Conservation (phyloP, 106 monocot species). For the Amphibolis antarctica region DNA sequence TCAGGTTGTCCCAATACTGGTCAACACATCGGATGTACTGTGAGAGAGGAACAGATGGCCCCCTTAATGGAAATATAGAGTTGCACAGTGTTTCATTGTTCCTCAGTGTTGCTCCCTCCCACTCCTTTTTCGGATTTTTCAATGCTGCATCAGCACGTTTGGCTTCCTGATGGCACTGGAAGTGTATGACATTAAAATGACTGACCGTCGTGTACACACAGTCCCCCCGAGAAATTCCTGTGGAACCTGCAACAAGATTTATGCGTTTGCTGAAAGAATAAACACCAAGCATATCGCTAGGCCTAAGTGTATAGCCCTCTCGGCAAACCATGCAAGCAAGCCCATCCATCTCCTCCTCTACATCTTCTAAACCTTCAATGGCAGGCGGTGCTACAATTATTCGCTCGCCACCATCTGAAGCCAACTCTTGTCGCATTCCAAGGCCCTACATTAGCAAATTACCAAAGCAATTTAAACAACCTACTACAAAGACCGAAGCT, state of each 20-base stretch:
- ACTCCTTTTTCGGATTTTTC: slow-evolving; percentile 94
- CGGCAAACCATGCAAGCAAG: slow-evolving; percentile 98
- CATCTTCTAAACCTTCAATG: slow-evolving; percentile 90
- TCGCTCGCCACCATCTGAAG: slow-evolving; percentile 80
- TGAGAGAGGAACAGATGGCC: slow-evolving; percentile 61
- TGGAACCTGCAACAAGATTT: slow-evolving; percentile 49
- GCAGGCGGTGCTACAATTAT: slow-evolving; percentile 65
- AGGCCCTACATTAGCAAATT: slow-evolving; percentile 33
- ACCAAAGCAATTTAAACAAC: background rate
- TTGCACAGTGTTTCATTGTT: slow-evolving; percentile 96
- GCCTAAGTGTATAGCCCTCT: slow-evolving; percentile 81
- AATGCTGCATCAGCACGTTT: slow-evolving; percentile 83
- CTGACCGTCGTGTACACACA: slow-evolving; percentile 94
- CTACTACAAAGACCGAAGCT: background rate
- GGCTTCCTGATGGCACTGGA: slow-evolving; percentile 97
- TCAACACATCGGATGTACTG: slow-evolving; percentile 83
- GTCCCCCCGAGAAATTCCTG: slow-evolving; percentile 50
- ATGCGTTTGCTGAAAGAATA: slow-evolving; percentile 78
- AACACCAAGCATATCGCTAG: slow-evolving; percentile 84
- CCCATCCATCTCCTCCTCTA: slow-evolving; percentile 91
- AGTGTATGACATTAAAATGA: slow-evolving; percentile 97
- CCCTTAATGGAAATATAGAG: slow-evolving; percentile 78
- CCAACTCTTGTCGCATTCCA: slow-evolving; percentile 82
- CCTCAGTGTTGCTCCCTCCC: slow-evolving; percentile 94
- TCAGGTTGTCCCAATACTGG: slow-evolving; percentile 93